These are phyloP conservation scores for Aegilops longissima DNA, from an alignment of 176 grass and related monocot genomes.

Conservation along the genomic window DNA sequence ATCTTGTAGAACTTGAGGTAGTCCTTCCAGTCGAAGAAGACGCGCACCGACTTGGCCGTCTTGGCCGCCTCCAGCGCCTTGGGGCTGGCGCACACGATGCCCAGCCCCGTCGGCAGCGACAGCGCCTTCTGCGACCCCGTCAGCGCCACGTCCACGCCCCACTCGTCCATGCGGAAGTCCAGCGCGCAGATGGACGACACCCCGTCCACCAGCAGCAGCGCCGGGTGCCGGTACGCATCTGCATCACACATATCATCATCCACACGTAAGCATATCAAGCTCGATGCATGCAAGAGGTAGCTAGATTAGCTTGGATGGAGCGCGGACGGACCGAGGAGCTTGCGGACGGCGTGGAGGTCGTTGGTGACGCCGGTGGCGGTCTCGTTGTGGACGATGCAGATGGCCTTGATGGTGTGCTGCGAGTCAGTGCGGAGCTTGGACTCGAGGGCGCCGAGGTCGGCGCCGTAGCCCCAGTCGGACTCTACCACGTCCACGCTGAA, in stretches of 20 bases:
- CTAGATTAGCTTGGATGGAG: not conserved
- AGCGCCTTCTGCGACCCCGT: conserved; percentile 95
- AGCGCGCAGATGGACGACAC: conserved; percentile 95
- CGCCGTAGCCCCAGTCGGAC: conserved; percentile 83
- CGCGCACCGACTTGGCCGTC: conserved; percentile 81
- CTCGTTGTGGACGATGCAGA: conserved; percentile 97
- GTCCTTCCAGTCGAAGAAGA: conserved; percentile 99
- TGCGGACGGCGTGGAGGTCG: conserved; percentile 65
- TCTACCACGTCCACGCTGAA: conserved; percentile 90
- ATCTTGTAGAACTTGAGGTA: conserved; percentile 85
- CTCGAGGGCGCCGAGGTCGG: conserved; percentile 65
- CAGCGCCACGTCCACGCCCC: conserved; percentile 96
- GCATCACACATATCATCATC: not conserved
- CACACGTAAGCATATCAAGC: not conserved
- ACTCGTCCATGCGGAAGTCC: conserved; percentile 96
- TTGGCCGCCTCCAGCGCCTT: conserved; percentile 76
- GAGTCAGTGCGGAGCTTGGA: conserved; percentile 54
- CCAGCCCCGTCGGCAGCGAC: conserved; percentile 93
- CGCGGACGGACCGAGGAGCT: conserved; percentile 52
- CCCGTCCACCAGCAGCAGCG: conserved; percentile 81
- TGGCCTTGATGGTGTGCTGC: conserved; percentile 77
- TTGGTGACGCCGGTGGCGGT: conserved; percentile 98
- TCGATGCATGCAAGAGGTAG: not conserved
- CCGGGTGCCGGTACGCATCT: conserved; percentile 73
- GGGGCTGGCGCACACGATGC: conserved; percentile 81